Base-by-base conservation (phyloP, 148 eudicot species). In the Beta vulgaris region DNA sequence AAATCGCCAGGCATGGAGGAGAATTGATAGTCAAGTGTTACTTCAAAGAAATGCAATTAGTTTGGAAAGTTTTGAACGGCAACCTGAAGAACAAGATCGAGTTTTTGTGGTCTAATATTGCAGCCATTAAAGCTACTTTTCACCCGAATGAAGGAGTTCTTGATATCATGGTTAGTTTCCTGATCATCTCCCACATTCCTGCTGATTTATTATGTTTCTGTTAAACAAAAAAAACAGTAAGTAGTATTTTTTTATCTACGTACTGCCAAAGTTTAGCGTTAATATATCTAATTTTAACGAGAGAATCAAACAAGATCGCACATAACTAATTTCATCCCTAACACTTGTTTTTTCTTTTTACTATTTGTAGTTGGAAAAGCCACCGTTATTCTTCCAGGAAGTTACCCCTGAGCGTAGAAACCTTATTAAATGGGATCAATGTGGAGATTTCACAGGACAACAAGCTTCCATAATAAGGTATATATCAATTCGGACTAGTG, bases 21-120 rank as follows among this genome's bases (percentile, higher is more conserved):
- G 91, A 91, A 29, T 65, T 93, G 68, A 78, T 81, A 23, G 93
- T 86, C 5, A 93, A 93, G 71, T 80, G 85, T 60, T 93, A 91
- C 77, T 93, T 82, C 68, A 88, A 88, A 18, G 89, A 91, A 79
- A 78, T 80, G 19, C 89, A 89, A 59, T 62, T 89, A 42, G 96
- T 93, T 18, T 93, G 98, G 96, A 96, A 91, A 79, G 67, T 83
- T 49, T 71, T 93, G 40, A 84, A 84, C 5, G 89, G 91, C 3
- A 78, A 79, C 32, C 58, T 93, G 48, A 93, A 93, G 86, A 82
- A 74, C 32, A 93, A 93, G 85, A 82, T 93, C 48, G 96, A 93
- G 72, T 73, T 93, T 31, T 86, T 80, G 25, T 93, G 98, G 98
- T 80, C 86, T 4, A 81, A 91, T 51, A 84, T 93, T 67, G 59